Conservation (phyloP, 2,329 filamentous ascomycete species). For the Aspergillus aculeatinus region DNA sequence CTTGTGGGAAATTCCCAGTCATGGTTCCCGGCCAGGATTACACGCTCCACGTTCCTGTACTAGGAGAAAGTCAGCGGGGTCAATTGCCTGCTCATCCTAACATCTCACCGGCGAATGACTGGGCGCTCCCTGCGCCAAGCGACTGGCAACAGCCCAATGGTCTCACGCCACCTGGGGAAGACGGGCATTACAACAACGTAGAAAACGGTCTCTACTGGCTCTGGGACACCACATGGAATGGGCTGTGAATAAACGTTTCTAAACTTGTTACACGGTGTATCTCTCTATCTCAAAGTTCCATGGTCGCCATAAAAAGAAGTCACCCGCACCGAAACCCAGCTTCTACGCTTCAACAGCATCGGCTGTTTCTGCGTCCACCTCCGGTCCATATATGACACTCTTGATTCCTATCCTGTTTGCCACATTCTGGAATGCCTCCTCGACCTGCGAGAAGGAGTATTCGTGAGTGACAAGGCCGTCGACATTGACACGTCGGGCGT, state of each 20-base stretch:
- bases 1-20: not conserved
- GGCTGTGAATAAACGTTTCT: not conserved
- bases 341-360: slow-evolving; percentile 9
- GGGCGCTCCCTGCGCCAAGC: slow-evolving; percentile 8
- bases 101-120: not conserved
- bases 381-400: slow-evolving; percentile 39
- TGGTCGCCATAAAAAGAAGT: not conserved
- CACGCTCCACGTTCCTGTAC: slow-evolving; percentile 1
- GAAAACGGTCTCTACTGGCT: slow-evolving; percentile 32
- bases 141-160: slow-evolving; percentile 13
- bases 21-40: slow-evolving; percentile 14
- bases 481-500: slow-evolving; percentile 64
- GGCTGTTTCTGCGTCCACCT: slow-evolving; percentile 17
- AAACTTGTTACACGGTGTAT: not conserved
- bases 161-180: not conserved
- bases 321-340: not conserved
- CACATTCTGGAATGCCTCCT: slow-evolving; percentile 79
- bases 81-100: not conserved
- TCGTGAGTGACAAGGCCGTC: slow-evolving; percentile 74
- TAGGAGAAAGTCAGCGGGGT: not conserved
- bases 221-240: slow-evolving; percentile 31
- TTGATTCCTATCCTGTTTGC: slow-evolving; percentile 65
- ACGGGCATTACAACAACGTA: slow-evolving; percentile 10
- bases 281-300: not conserved
- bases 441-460: slow-evolving; percentile 74